Percentiles rank a stretch among this genome's conserved stretches.
These are phyloP conservation scores for Begonia peltatifolia DNA, from an alignment of 306 rosid species.

Conservation along the genomic window DNA sequence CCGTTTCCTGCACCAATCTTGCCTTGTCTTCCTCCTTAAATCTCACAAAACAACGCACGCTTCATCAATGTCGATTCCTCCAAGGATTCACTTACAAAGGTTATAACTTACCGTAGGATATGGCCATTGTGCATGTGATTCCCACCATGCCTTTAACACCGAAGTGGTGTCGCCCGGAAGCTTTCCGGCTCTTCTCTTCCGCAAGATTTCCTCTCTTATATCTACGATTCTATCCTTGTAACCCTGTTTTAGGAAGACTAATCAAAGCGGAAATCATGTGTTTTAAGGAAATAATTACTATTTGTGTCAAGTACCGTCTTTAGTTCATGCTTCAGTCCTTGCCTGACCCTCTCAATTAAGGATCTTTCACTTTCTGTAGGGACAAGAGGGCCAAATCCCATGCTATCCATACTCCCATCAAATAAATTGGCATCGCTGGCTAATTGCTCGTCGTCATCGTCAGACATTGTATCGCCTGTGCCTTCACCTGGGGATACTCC, in stretches of 20 bases:
- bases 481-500: constrained; percentile 98
- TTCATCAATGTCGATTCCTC: too few species aligned
- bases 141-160: constrained; percentile 95
- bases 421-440: constrained; percentile 74
- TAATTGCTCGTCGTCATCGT: constrained; percentile 82
- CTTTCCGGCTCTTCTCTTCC: constrained; percentile 98
- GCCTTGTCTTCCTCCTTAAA: constrained; percentile 94
- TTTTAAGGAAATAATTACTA: constrained; percentile 4
- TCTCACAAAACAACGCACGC: too few species aligned
- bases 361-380: constrained; percentile 97
- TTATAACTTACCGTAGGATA: constrained; percentile 71
- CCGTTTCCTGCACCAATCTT: constrained; percentile 92
- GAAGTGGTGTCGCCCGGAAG: constrained; percentile 99
- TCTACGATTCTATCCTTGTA: constrained; percentile 95
- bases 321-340: constrained; percentile 85
- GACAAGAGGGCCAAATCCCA: constrained; percentile 97
- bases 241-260: constrained; percentile 27
- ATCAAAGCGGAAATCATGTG: background rate
- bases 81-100: too few species aligned
- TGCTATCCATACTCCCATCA: constrained; percentile 67
- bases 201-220: constrained; percentile 87
- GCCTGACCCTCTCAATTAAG: constrained; percentile 95
- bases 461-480: constrained; percentile 98
- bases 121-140: constrained; percentile 94
- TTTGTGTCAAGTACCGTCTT: constrained; percentile 41